These are phyloP conservation scores for Draba incana DNA, from an alignment of 345 rosid species.

Conservation along the genomic window DNA sequence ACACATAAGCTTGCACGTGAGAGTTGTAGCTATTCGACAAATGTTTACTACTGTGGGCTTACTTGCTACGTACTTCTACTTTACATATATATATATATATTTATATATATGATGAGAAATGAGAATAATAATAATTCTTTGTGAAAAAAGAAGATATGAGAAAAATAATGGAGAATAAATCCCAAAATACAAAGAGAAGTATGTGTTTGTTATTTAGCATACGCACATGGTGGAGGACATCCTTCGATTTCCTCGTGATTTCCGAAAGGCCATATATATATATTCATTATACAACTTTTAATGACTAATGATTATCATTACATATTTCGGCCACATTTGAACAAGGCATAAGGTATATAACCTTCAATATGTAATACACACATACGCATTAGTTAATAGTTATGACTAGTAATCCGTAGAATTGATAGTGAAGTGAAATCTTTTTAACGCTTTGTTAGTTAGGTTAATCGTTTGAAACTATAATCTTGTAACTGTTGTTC, in stretches of 20 bases:
- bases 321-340: background rate
- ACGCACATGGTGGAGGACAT: constrained; percentile 42
- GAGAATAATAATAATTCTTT: constrained; percentile 25
- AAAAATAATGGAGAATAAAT: constrained; percentile 30
- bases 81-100: constrained; percentile 13
- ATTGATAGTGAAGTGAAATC: background rate
- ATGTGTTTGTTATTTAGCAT: constrained; percentile 40
- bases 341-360: constrained; percentile 2
- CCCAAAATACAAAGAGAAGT: constrained; percentile 36
- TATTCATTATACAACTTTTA: background rate
- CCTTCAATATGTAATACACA: background rate
- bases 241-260: constrained; percentile 46
- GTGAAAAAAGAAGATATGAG: background rate
- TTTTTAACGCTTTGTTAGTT: background rate
- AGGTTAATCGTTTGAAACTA: too few species aligned
- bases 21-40: constrained; percentile 35
- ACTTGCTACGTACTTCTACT: constrained; percentile 29
- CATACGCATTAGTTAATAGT: background rate
- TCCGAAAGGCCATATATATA: constrained; percentile 32
- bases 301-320: constrained; percentile 1
- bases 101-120: constrained; percentile 20
- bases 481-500: too few species aligned
- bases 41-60: constrained; percentile 22
- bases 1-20: constrained; percentile 39
- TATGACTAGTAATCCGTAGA: background rate